Evolutionary conservation across 129 eudicot species (phyloP), one percentile per base, ranked within the genome.

Genomic region (Artemisia tridentata): DNA sequence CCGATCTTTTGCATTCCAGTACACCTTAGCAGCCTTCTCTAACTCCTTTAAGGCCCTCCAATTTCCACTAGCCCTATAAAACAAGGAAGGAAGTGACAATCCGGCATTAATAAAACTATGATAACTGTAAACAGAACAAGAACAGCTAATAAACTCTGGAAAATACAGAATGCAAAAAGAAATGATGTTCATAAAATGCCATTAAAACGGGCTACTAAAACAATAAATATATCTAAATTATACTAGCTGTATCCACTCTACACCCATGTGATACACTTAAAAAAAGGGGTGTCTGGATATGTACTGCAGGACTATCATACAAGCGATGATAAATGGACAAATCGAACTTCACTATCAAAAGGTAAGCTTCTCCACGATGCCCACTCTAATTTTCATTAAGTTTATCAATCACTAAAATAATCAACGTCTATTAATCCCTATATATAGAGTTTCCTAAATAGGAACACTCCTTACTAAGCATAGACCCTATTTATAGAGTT

Each of bases 1-100:
- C 57, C 89, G 93, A 46, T 95, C 97, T 83, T 95, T 95, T 59
- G 97, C 96, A 19, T 67, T 79, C 96, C 96, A 90, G 59, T 90
- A 95, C 72, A 95, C 97, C 78, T 80, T 81, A 27, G 95, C 83
- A 18, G 99, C 99, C 75, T 90, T 95, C 78, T 95, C 99, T 66
- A 95, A 77, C 86, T 95, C 99, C 83, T 88, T 88, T 29, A 95
- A 79, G 65, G 82, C 86, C 83, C 84, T 90, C 99, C 99, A 95
- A 86, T 95, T 90, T 79, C 84, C 89, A 57, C 81, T 80, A 82
- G 97, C 93, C 84, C 99, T 95, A 73, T 41, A 57, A 61, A 61
- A 15, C 65, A n/a, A n/a, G n/a, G n/a, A 2, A 61, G 19, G 14
- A 14, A 51, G 56, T 2, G 56, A 3, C 13, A 61, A 61, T 16